phyloP scores from a whole-genome alignment of 2,329 filamentous ascomycete species.

The Ophiocordyceps australis region DNA sequence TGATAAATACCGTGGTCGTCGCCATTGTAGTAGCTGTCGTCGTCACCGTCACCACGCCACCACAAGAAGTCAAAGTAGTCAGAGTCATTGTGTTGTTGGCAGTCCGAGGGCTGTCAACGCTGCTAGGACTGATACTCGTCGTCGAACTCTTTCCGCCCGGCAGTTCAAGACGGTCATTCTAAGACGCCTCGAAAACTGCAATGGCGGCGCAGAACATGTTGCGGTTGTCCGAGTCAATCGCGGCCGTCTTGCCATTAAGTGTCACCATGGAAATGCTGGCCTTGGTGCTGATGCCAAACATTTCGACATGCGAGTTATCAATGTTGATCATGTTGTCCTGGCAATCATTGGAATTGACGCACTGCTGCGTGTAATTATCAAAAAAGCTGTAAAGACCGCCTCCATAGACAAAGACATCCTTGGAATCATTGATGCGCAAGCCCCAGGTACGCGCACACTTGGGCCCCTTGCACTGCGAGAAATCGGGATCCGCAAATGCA shows the following conservation, averaged over 20 bases:
- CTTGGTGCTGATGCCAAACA: conserved; percentile 60
- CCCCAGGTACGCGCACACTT: conserved; percentile 61
- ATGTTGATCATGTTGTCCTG: conserved; percentile 64
- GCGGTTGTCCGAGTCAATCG: conserved; percentile 40
- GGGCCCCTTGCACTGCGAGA: conserved; percentile 21
- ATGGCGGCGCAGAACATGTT: conserved; percentile 48
- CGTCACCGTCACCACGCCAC: conserved; percentile 4
- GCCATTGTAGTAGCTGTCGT: too few species aligned
- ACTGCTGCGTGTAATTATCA: conserved; percentile 60
- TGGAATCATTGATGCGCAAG: conserved; percentile 49
- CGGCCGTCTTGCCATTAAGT: conserved; percentile 33
- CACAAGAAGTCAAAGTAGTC: conserved; percentile 1
- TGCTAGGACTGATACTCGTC: not conserved
- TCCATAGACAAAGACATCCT: conserved; percentile 51
- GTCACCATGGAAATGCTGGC: conserved; percentile 57
- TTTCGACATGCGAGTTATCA: conserved; percentile 44
- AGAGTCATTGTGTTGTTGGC: not conserved
- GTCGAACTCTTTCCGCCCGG: not conserved
- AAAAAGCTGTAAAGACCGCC: conserved; percentile 71
- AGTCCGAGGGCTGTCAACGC: too few species aligned
- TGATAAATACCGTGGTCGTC: conserved; percentile 7
- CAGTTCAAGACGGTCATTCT: conserved; percentile 4
- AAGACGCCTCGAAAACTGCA: conserved; percentile 23
- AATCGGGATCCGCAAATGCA: conserved; percentile 49
- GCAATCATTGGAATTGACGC: conserved; percentile 48